phyloP scores from a whole-genome alignment of 2,329 filamentous ascomycete species.

The Aspergillus sclerotialis region DNA sequence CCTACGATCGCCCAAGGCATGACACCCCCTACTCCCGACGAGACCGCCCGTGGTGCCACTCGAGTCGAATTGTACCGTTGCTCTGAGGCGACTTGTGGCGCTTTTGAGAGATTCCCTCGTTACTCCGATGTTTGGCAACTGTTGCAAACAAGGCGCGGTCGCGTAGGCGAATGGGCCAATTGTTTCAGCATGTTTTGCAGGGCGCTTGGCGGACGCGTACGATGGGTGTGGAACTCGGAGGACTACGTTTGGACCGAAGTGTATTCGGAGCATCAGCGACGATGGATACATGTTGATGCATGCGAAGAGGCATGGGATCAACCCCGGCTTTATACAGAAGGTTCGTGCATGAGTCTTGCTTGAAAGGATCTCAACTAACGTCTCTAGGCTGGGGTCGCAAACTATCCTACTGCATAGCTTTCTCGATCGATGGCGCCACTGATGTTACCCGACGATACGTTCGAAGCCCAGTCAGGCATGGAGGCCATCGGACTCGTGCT shows the following conservation, averaged over 20 bases:
- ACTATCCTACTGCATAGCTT: slow-evolving; percentile 94
- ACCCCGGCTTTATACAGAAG: slow-evolving; percentile 83
- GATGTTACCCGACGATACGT: slow-evolving; percentile 63
- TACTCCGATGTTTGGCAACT: slow-evolving; percentile 94
- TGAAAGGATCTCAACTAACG: slow-evolving; percentile 4
- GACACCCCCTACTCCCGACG: slow-evolving; percentile 78
- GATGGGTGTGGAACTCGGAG: slow-evolving; percentile 98
- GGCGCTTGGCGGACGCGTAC: slow-evolving; percentile 79
- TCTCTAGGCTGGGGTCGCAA: slow-evolving; percentile 77
- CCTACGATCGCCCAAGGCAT: slow-evolving; percentile 78
- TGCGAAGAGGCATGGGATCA: slow-evolving; percentile 96
- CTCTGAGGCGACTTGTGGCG: slow-evolving; percentile 65
- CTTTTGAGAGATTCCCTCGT: slow-evolving; percentile 82
- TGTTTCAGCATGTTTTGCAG: slow-evolving; percentile 98
- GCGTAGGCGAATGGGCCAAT: slow-evolving; percentile 94
- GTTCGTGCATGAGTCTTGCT: slow-evolving; percentile 34
- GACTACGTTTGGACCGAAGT: slow-evolving; percentile 98
- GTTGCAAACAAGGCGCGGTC: slow-evolving; percentile 75
- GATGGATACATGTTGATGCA: slow-evolving; percentile 95
- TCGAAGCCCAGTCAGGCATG: slow-evolving; percentile 46
- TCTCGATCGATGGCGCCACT: slow-evolving; percentile 76
- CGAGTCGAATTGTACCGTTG: slow-evolving; percentile 88
- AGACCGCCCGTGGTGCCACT: slow-evolving; percentile 78
- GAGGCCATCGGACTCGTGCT: slow-evolving; percentile 68
- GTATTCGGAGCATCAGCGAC: slow-evolving; percentile 85